A percentile compares a stretch with the other conserved stretches of the same genome.
Evolutionary conservation across 2,329 filamentous ascomycete species (phyloP).

Genomic region (Aspergillus sp.): DNA sequence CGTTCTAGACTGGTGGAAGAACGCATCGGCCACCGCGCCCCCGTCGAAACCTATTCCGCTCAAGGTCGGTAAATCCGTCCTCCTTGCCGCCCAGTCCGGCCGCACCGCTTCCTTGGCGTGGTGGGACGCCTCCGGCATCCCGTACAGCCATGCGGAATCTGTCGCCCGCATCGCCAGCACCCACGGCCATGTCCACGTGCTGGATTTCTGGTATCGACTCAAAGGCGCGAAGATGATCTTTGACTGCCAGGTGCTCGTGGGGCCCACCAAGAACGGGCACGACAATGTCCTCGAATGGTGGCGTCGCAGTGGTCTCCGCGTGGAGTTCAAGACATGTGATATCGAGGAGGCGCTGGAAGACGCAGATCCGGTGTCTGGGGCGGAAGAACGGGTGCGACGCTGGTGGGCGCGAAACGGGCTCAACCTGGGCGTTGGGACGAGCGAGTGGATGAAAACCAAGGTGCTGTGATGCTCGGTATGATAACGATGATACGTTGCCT

Average conservation of each 20-base stretch:
- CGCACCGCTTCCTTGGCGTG: constrained; percentile 74
- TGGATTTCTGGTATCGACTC: constrained; percentile 76
- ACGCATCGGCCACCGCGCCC: constrained; percentile 61
- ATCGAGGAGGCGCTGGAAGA: constrained; percentile 94
- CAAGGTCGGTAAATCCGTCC: constrained; percentile 79
- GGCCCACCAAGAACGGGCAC: constrained; percentile 83
- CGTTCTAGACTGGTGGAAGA: constrained; percentile 92
- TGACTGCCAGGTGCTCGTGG: constrained; percentile 78
- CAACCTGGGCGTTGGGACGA: constrained; percentile 76
- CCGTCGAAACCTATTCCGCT: constrained; percentile 53
- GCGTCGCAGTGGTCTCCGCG: constrained; percentile 67
- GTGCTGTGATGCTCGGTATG: constrained; percentile 51
- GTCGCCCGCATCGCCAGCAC: constrained; percentile 81
- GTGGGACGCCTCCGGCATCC: constrained; percentile 82
- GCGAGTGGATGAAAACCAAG: constrained; percentile 85
- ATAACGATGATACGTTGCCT: not conserved
- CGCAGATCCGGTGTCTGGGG: constrained; percentile 61
- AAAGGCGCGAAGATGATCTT: constrained; percentile 77
- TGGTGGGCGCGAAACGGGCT: constrained; percentile 90
- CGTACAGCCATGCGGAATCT: constrained; percentile 74
- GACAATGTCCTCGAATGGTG: constrained; percentile 89
- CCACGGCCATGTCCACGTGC: constrained; percentile 77
- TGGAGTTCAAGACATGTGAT: constrained; percentile 93
- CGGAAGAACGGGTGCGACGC: constrained; percentile 68
- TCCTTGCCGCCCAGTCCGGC: constrained; percentile 80